Evolutionary conservation across 495 filamentous ascomycete genomes (phyloP).

Genomic region (Aspergillus campestris): DNA sequence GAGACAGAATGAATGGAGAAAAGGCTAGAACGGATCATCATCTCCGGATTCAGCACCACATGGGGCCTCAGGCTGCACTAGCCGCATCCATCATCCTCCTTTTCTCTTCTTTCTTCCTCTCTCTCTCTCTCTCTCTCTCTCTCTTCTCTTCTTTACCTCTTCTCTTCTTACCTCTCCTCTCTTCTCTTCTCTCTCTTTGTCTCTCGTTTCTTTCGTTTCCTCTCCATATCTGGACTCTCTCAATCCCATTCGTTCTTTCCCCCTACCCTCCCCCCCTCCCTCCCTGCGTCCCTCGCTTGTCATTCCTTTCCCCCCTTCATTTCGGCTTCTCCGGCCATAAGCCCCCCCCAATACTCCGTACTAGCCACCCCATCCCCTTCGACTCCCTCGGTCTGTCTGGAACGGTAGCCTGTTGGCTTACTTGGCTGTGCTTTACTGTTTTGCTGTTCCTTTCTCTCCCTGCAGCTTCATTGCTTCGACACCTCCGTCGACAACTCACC

Average conservation of each 20-base stretch:
- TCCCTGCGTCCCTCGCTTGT: background rate
- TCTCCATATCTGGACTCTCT: too few relatives aligned
- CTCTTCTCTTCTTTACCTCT: background rate
- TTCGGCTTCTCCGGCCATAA: too few relatives aligned
- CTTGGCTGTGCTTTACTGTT: too few relatives aligned
- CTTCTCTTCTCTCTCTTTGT: slow-evolving; percentile 1
- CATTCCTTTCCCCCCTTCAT: background rate
- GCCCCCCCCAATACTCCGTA: too few relatives aligned
- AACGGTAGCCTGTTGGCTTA: too few relatives aligned
- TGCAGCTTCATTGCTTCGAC: slow-evolving; percentile 5
- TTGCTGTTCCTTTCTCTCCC: background rate
- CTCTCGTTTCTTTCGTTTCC: too few relatives aligned
- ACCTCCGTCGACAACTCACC: too few relatives aligned
- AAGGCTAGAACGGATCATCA: too few relatives aligned
- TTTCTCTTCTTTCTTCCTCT: slow-evolving; percentile 8
- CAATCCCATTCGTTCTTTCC: background rate
- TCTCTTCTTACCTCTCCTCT: slow-evolving; percentile 5
- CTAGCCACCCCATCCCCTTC: too few relatives aligned
- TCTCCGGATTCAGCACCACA: background rate
- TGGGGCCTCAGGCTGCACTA: slow-evolving; percentile 7
- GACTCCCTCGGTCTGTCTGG: too few relatives aligned
- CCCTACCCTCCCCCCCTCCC: background rate
- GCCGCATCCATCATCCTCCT: slow-evolving; percentile 1
- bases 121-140: slow-evolving; percentile 4
- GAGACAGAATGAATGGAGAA: too few relatives aligned